phyloP scores from a whole-genome alignment of 345 rosid species.

The Erucastrum elatum region DNA sequence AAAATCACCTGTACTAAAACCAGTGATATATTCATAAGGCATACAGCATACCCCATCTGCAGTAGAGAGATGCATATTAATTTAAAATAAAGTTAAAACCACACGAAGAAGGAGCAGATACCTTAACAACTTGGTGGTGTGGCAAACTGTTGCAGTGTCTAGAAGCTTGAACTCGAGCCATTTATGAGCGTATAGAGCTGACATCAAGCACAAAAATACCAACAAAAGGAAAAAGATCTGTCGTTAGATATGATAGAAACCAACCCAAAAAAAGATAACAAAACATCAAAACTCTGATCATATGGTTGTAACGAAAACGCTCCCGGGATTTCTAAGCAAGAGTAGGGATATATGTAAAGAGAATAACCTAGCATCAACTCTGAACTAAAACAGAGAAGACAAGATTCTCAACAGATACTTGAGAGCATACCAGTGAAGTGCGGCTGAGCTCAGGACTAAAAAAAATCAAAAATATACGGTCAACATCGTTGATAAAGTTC shows the following conservation, averaged over 20 bases:
- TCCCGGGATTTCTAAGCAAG: not conserved
- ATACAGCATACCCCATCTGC: not conserved
- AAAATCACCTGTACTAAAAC: not conserved
- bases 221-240: not conserved
- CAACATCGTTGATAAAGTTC: slow-evolving; percentile 78
- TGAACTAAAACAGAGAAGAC: not conserved
- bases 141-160: not conserved
- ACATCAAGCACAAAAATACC: slow-evolving; percentile 22
- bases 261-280: not conserved
- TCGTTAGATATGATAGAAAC: not conserved
- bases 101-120: slow-evolving; percentile 24
- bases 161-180: not conserved
- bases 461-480: too few species aligned
- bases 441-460: too few species aligned
- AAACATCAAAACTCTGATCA: not conserved
- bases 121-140: slow-evolving; percentile 20
- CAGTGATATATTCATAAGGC: not conserved
- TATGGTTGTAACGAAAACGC: not conserved
- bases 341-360: not conserved
- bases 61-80: not conserved
- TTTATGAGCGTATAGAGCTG: slow-evolving; percentile 50
- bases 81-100: not conserved
- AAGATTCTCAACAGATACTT: not conserved
- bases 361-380: not conserved
- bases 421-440: too few species aligned